phyloP scores from a whole-genome alignment of 1,139 yeast genomes.

The Yamadazyma blattariae region DNA sequence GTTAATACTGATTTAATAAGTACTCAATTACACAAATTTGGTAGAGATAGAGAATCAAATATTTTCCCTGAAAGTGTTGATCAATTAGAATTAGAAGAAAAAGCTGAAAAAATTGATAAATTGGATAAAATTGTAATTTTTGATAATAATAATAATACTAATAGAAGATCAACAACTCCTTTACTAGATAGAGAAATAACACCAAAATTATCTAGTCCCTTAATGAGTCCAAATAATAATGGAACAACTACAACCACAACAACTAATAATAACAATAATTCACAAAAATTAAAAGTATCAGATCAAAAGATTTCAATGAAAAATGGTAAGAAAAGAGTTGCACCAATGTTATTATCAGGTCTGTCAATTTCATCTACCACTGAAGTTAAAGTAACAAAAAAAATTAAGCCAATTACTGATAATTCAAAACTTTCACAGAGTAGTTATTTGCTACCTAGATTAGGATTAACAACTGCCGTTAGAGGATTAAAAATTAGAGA shows the following conservation, averaged over 20 bases:
- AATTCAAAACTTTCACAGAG: slow-evolving; percentile 39
- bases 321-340: slow-evolving; percentile 82
- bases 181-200: neutral
- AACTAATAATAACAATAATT: neutral
- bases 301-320: slow-evolving; percentile 51
- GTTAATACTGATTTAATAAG: slow-evolving; percentile 66
- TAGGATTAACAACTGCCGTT: slow-evolving; percentile 48
- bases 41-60: slow-evolving; percentile 81
- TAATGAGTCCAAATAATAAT: neutral
- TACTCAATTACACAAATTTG: slow-evolving; percentile 73
- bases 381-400: slow-evolving; percentile 7
- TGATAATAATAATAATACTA: slow-evolving; percentile 1
- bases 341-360: slow-evolving; percentile 74
- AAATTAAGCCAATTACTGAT: slow-evolving; percentile 18
- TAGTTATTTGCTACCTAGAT: slow-evolving; percentile 40
- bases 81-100: slow-evolving; percentile 71
- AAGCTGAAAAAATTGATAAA: slow-evolving; percentile 9
- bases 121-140: slow-evolving; percentile 22
- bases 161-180: neutral
- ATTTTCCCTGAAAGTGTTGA: slow-evolving; percentile 85
- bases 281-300: neutral
- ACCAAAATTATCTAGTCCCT: neutral
- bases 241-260: neutral
- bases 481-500: slow-evolving; percentile 35
- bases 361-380: slow-evolving; percentile 21